Evolutionary conservation across 1,284 basidiomycete species (phyloP).

Genomic region (Porodaedalea pini): DNA sequence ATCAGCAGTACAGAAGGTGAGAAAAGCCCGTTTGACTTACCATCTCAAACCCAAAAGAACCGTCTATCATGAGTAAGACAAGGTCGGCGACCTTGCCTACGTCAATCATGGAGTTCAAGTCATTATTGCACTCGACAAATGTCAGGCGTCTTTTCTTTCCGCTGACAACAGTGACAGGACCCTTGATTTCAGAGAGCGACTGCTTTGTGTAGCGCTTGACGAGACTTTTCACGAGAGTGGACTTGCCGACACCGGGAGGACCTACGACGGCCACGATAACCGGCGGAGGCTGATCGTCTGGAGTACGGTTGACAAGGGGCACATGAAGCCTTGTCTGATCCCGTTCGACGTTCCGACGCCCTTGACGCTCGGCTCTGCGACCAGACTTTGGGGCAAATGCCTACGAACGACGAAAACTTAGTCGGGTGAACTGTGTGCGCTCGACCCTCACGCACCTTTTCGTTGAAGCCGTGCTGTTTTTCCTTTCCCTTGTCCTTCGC

Average conservation of each 20-base stretch:
- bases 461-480: slow-evolving; percentile 77
- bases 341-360: slow-evolving; percentile 86
- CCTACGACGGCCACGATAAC: slow-evolving; percentile 97
- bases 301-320: slow-evolving; percentile 91
- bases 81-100: slow-evolving; percentile 95
- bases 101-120: slow-evolving; percentile 98
- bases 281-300: slow-evolving; percentile 89
- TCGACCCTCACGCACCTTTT: slow-evolving; percentile 60
- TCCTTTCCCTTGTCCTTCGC: slow-evolving; percentile 72
- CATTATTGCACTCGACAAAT: slow-evolving; percentile 97
- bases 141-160: slow-evolving; percentile 92
- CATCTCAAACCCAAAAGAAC: slow-evolving; percentile 98
- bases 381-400: slow-evolving; percentile 94
- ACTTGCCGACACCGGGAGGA: slow-evolving; percentile 96
- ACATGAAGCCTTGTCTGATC: slow-evolving; percentile 96
- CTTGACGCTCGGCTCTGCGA: slow-evolving; percentile 82
- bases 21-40: slow-evolving; percentile 40
- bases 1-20: background rate
- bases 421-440: background rate
- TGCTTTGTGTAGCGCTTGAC: slow-evolving; percentile 95
- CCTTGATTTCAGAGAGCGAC: slow-evolving; percentile 85
- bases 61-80: slow-evolving; percentile 96
- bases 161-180: slow-evolving; percentile 93
- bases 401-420: slow-evolving; percentile 38
- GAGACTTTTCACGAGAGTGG: slow-evolving; percentile 89